Evolutionary conservation across 192 early-diverging fungal genomes (phyloP).

Genomic region (Backusella parvicylindrica): DNA sequence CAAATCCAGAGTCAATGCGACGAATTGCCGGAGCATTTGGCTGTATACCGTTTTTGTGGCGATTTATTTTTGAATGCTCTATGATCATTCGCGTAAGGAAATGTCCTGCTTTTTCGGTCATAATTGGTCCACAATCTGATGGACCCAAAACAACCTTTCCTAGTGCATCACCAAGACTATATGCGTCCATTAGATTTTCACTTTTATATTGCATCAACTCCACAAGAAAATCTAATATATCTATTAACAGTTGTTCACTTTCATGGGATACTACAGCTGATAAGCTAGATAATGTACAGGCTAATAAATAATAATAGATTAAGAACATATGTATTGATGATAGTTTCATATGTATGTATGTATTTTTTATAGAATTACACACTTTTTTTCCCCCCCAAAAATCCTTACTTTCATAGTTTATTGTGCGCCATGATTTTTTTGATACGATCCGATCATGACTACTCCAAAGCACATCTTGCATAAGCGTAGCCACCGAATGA

Average conservation of each 20-base stretch:
- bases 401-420: constrained; percentile 32
- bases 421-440: constrained; percentile 28
- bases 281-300: constrained; percentile 27
- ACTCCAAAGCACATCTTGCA: constrained; percentile 30
- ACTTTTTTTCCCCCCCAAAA: neutral
- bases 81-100: constrained; percentile 29
- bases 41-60: neutral
- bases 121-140: constrained; percentile 20
- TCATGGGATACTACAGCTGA: constrained; percentile 3
- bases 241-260: constrained; percentile 18
- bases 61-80: constrained; percentile 21
- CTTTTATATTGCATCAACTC: constrained; percentile 27
- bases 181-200: constrained; percentile 24
- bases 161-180: constrained; percentile 26
- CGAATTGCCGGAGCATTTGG: neutral
- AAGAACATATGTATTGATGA: neutral
- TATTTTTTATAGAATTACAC: neutral
- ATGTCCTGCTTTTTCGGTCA: constrained; percentile 27
- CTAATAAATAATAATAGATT: neutral
- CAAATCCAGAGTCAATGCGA: constrained; percentile 8
- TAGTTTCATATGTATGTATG: neutral
- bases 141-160: constrained; percentile 30
- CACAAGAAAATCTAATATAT: constrained; percentile 33
- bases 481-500: constrained; percentile 27
- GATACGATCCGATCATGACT: constrained; percentile 28